Conservation (phyloP, 257 asterid species). For the Buddleja alternifolia region DNA sequence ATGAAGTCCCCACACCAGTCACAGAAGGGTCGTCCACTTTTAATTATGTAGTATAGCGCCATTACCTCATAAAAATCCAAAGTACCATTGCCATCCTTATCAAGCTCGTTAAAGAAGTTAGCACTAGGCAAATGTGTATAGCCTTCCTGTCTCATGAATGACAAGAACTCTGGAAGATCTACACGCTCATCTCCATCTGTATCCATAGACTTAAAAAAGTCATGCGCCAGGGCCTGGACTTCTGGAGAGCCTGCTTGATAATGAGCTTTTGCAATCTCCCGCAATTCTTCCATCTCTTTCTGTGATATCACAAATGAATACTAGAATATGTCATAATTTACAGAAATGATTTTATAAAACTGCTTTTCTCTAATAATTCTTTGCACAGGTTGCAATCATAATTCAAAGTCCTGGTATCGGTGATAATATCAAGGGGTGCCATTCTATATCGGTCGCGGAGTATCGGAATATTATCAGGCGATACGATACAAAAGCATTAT, state of each 20-base stretch:
- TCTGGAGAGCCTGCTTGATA: slow-evolving; percentile 32
- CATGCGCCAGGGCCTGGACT: slow-evolving; percentile 30
- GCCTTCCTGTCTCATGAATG: slow-evolving; percentile 30
- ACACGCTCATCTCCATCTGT: slow-evolving; percentile 19
- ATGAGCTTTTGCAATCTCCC: slow-evolving; percentile 35
- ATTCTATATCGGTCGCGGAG: too few species aligned
- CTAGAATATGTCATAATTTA: too few species aligned
- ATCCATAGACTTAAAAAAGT: slow-evolving; percentile 33
- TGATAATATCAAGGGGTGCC: too few species aligned
- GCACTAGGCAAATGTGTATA: slow-evolving; percentile 17
- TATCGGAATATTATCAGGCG: too few species aligned
- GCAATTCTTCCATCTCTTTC: slow-evolving; percentile 39
- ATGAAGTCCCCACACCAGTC: slow-evolving; percentile 22
- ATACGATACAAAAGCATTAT: too few species aligned
- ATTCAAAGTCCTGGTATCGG: too few species aligned
- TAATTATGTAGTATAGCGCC: slow-evolving; percentile 24
- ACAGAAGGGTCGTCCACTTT: slow-evolving; percentile 31
- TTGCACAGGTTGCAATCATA: too few species aligned
- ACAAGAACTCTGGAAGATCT: slow-evolving; percentile 24
- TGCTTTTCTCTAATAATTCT: too few species aligned
- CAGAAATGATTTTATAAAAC: too few species aligned
- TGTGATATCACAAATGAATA: not conserved
- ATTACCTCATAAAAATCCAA: slow-evolving; percentile 28
- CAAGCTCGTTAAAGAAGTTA: slow-evolving; percentile 15
- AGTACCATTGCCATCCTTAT: slow-evolving; percentile 22